phyloP scores from a whole-genome alignment of 441 rosid species.

The Heliophila coronopifolia region DNA sequence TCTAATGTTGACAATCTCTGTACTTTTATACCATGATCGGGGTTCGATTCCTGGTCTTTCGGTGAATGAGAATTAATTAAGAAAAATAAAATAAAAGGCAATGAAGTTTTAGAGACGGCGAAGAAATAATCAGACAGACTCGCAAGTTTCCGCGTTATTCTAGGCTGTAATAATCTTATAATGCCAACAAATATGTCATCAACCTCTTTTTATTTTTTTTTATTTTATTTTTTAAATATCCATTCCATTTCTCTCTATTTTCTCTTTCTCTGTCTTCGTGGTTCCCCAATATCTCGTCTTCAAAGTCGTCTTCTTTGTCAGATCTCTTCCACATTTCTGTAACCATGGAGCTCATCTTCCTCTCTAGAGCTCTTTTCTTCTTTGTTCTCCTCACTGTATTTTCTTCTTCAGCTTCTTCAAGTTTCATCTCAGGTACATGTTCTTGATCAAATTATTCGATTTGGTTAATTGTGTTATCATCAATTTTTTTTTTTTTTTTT shows the following conservation, averaged over 20 bases:
- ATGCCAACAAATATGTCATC: not conserved
- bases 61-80: too few relatives aligned
- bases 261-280: conserved; percentile 16
- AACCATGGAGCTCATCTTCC: conserved; percentile 24
- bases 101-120: not conserved
- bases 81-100: too few relatives aligned
- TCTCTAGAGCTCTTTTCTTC: conserved; percentile 23
- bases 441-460: not conserved
- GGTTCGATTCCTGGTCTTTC: too few relatives aligned
- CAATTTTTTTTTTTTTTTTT: not conserved
- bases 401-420: conserved; percentile 21
- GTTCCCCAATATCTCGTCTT: conserved; percentile 18
- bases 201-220: not conserved
- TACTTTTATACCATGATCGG: too few relatives aligned
- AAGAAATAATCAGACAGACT: conserved; percentile 7
- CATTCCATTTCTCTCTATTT: not conserved
- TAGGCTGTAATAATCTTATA: conserved; percentile 15
- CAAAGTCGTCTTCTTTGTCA: conserved; percentile 11
- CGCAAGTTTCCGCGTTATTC: conserved; percentile 29
- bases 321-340: conserved; percentile 16
- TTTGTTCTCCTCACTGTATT: conserved; percentile 8
- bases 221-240: not conserved
- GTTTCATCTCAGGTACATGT: conserved; percentile 26
- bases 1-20: too few relatives aligned
- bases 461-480: not conserved